Conservation (phyloP, 768 basidiomycete species). For the Lactarius pseudohatsudake region DNA sequence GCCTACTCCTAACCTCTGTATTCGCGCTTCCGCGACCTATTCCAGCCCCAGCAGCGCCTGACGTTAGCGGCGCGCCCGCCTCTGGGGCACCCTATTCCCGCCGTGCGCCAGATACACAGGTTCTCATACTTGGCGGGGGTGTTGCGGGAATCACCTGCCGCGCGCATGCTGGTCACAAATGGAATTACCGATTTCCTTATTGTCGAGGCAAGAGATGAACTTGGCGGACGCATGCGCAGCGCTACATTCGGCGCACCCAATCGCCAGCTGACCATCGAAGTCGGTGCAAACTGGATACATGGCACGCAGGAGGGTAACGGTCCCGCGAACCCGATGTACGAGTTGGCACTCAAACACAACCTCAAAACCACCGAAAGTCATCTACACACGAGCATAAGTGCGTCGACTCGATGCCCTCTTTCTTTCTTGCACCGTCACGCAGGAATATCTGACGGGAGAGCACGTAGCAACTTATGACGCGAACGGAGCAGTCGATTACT, state of each 20-base stretch:
- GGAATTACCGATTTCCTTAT: conserved; percentile 58
- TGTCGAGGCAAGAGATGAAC: conserved; percentile 51
- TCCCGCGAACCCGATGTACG: conserved; percentile 55
- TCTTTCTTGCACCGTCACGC: not conserved
- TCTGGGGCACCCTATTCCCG: not conserved
- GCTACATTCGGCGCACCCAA: conserved; percentile 41
- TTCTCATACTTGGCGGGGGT: conserved; percentile 65
- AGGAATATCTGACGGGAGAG: not conserved
- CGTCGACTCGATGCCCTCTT: conserved; percentile 37
- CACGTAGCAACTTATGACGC: conserved; percentile 50
- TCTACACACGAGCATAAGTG: conserved; percentile 32
- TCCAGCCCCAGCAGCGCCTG: not conserved
- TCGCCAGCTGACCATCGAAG: conserved; percentile 45
- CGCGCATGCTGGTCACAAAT: conserved; percentile 51
- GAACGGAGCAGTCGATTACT: conserved; percentile 47
- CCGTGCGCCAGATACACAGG: conserved; percentile 31
- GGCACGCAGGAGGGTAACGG: conserved; percentile 46
- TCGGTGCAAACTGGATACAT: conserved; percentile 40
- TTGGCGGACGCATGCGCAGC: conserved; percentile 57
- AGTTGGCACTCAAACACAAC: conserved; percentile 51
- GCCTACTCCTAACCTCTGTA: not conserved
- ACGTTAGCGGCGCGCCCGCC: not conserved
- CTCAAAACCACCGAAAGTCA: conserved; percentile 45
- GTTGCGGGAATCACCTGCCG: conserved; percentile 63
- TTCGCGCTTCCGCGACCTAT: not conserved